Conservation (phyloP, 441 rosid genomes). For the Erodium chrysanthum region DNA sequence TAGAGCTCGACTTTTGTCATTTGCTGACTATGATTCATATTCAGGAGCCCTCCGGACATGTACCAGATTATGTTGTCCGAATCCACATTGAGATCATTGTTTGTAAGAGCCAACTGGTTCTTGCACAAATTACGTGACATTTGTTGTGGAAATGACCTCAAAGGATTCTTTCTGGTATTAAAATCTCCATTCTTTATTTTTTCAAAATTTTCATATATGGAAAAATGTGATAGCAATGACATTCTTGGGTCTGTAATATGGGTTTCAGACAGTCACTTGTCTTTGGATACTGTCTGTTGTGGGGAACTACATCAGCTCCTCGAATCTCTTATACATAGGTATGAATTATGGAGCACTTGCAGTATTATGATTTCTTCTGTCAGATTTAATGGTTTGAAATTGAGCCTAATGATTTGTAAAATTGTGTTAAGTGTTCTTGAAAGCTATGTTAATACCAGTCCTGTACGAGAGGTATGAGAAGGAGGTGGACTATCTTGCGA, state of each 20-base stretch:
- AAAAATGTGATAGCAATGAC: not conserved
- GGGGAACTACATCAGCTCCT: slow-evolving; percentile 34
- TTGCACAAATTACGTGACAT: slow-evolving; percentile 27
- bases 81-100: slow-evolving; percentile 24
- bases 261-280: slow-evolving; percentile 30
- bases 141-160: slow-evolving; percentile 35
- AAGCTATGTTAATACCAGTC: slow-evolving; percentile 43
- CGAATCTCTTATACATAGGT: slow-evolving; percentile 38
- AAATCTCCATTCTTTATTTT: not conserved
- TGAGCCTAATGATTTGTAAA: not conserved
- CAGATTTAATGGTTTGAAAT: not conserved
- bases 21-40: not conserved
- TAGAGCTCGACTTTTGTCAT: too few species aligned
- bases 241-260: not conserved
- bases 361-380: too few species aligned
- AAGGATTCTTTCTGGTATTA: slow-evolving; percentile 32
- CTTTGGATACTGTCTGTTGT: slow-evolving; percentile 41
- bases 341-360: not conserved
- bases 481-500: slow-evolving; percentile 44
- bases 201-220: not conserved
- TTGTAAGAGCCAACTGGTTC: slow-evolving; percentile 24
- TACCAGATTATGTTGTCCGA: slow-evolving; percentile 30
- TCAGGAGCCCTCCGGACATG: slow-evolving; percentile 35
- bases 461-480: slow-evolving; percentile 49
- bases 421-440: slow-evolving; percentile 28